Evolutionary conservation across 257 asterid genomes (phyloP), one percentile per base, ranked within the genome.

Genomic region (Petunia secreta): DNA sequence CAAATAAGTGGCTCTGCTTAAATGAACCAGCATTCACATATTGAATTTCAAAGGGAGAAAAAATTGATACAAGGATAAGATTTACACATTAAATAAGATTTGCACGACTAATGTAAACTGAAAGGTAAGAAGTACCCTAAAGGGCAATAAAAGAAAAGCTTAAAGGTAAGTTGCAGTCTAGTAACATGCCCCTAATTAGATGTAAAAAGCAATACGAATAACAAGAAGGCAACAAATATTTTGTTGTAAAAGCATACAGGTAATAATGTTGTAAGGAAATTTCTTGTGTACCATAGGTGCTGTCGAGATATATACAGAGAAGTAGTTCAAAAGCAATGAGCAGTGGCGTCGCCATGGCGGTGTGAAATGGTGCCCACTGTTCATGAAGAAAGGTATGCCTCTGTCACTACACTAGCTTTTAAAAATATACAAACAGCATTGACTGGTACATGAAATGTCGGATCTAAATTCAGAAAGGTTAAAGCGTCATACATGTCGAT

Each of bases 281-380:
- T 82, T 78, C 80, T 65, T 76, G 58, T 81, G 81, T 89, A 93
- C 98, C 97, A 78, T 88, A 85, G 63, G 67, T 78, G 84, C 83
- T 80, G 89, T 92, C 94, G 34, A 94, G 97, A 87, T 91, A 87
- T 82, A 91, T 87, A 87, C 98, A 93, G 50, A 95, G 91, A 82
- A 95, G 98, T 78, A 93, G 91, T 87, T 94, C 99, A 83, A 95
- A 95, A 81, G 99, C 97, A 82, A 92, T 78, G 65, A 95, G 98
- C 92, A 95, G 84, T 2, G 99, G 99, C 14, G 89, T 84, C 38
- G 97, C 99, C 87, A 91, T 87, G 75, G 90, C 83, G 75, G 99
- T 88, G 88, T 95, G 99, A 85, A 91, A 87, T 15, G 99, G 99
- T 5, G 97, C 97, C 99, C 99, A 95, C 98, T 95, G 93, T 79